Evolutionary conservation across 1,284 basidiomycete species (phyloP).

Genomic region (Pascua sp.): DNA sequence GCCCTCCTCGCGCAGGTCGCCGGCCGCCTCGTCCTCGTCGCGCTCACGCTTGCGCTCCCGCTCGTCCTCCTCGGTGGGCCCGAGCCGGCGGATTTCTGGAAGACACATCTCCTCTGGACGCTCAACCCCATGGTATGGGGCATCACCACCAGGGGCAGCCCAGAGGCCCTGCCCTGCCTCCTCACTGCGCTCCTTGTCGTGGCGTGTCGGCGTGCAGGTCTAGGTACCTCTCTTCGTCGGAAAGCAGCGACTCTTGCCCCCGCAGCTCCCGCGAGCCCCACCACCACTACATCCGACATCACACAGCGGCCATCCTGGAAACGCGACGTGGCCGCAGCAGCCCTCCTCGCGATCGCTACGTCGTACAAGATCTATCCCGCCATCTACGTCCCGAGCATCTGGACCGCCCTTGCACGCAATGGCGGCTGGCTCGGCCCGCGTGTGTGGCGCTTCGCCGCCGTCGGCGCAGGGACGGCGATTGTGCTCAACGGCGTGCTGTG

Average conservation of each 20-base stretch:
- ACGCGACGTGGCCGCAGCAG: slow-evolving; percentile 58
- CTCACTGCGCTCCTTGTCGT: slow-evolving; percentile 59
- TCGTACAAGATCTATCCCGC: slow-evolving; percentile 96
- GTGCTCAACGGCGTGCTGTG: slow-evolving; percentile 66
- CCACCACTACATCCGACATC: too few species aligned
- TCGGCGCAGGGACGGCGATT: slow-evolving; percentile 70
- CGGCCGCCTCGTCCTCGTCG: slow-evolving; percentile 85
- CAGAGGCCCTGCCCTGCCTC: slow-evolving; percentile 80
- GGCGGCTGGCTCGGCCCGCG: slow-evolving; percentile 56
- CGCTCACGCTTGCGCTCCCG: slow-evolving; percentile 80
- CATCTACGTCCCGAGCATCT: slow-evolving; percentile 77
- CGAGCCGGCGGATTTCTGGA: slow-evolving; percentile 19
- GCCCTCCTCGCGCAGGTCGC: slow-evolving; percentile 76
- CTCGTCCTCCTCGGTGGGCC: slow-evolving; percentile 62
- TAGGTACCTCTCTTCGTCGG: not conserved
- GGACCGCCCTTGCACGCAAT: slow-evolving; percentile 57
- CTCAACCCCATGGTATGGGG: slow-evolving; percentile 92
- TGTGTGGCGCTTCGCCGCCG: slow-evolving; percentile 64
- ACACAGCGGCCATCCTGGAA: not conserved
- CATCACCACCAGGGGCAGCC: slow-evolving; percentile 93
- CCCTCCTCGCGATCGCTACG: slow-evolving; percentile 71
- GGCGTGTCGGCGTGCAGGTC: slow-evolving; percentile 57
- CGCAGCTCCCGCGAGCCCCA: not conserved
- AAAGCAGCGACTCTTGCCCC: slow-evolving; percentile 25
- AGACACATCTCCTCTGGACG: slow-evolving; percentile 62